Evolutionary conservation across 2,329 filamentous ascomycete genomes (phyloP).

Genomic region (Trichoderma atroviride): DNA sequence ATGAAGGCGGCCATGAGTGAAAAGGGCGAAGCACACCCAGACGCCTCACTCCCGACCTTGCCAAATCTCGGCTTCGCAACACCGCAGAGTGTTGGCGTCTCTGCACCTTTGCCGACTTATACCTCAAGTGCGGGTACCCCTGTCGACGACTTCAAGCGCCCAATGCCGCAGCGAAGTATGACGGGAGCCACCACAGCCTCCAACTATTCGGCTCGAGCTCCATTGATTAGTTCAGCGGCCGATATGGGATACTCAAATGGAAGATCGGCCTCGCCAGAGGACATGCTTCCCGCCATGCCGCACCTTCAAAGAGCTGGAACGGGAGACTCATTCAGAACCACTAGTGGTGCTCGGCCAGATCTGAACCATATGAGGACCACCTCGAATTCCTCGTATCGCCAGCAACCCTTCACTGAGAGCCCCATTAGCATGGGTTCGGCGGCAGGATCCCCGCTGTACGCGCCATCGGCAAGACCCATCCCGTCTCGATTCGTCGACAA

Average conservation of each 20-base stretch:
- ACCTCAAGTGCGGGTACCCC: slow-evolving; percentile 53
- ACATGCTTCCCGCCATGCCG: slow-evolving; percentile 28
- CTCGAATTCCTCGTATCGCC: slow-evolving; percentile 28
- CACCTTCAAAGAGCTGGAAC: slow-evolving; percentile 43
- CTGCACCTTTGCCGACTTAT: slow-evolving; percentile 61
- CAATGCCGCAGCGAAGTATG: slow-evolving; percentile 48
- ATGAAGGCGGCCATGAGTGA: slow-evolving; percentile 58
- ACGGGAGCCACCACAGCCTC: slow-evolving; percentile 63
- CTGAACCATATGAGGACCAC: slow-evolving; percentile 29
- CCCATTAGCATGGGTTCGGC: slow-evolving; percentile 37
- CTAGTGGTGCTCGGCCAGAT: slow-evolving; percentile 30
- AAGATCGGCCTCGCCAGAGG: slow-evolving; percentile 40
- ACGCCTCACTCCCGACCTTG: slow-evolving; percentile 70
- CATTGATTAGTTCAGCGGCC: slow-evolving; percentile 61
- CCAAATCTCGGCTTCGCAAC: slow-evolving; percentile 40
- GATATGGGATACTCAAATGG: slow-evolving; percentile 59
- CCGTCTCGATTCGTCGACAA: slow-evolving; percentile 38
- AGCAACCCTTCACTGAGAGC: slow-evolving; percentile 35
- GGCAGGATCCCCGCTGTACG: slow-evolving; percentile 36
- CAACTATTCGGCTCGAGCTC: slow-evolving; percentile 67
- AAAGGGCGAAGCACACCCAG: slow-evolving; percentile 52
- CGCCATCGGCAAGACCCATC: slow-evolving; percentile 40
- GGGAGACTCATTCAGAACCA: slow-evolving; percentile 42
- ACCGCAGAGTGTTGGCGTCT: slow-evolving; percentile 44
- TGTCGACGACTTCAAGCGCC: slow-evolving; percentile 55